Evolutionary conservation across 1,284 basidiomycete species (phyloP), one percentile per base, ranked within the genome.

Genomic region (Trametes polyzona): DNA sequence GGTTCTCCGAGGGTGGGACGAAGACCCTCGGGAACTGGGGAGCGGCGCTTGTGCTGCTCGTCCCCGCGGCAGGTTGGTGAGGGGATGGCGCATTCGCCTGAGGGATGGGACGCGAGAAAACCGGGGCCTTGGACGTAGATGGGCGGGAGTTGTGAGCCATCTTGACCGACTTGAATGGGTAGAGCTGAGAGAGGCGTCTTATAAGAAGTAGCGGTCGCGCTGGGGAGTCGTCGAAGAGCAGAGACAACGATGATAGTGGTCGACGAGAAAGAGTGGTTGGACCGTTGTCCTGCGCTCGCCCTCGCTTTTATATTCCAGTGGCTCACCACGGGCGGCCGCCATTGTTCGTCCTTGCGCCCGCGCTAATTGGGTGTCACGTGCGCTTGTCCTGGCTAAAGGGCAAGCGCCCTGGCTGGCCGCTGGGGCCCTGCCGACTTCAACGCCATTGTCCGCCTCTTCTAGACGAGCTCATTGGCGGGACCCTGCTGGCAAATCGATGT

Each of bases 311-410:
- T 47, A 24, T 4, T 16, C 52, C 46, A 48, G 53, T 55, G 53
- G 53, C 53, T 24, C 44, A 47, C 11, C 23, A 16, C 24, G 9
- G 37, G 17, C 6, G 39, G 29, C 17, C 24, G 14, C 30, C 53
- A 36, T 55, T 55, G 53, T 55, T 55, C 53, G 24, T 55, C 43
- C 53, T 42, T 48, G 40, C 27, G 11, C 27, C 23, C 47, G 46
- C 14, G 39, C 53, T 26, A 42, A 42, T 55, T 43, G 53, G 53
- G 16, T 10, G 30, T 21, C n/a, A 23, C 19, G 48, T 23, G 48
- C 48, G 48, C 26, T 29, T 33, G 19, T 10, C 6, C 40, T 3
- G 40, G 17, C 8, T 9, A 26, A 24, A n/a, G 26, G 24, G 41
- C 33, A 35, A 35, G 33, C 33, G 33, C 5, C 33, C 33, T 35